A percentile compares a stretch with the other conserved stretches of the same genome.
phyloP scores from a whole-genome alignment of 495 filamentous ascomycete species.

The Pyronema domesticum region DNA sequence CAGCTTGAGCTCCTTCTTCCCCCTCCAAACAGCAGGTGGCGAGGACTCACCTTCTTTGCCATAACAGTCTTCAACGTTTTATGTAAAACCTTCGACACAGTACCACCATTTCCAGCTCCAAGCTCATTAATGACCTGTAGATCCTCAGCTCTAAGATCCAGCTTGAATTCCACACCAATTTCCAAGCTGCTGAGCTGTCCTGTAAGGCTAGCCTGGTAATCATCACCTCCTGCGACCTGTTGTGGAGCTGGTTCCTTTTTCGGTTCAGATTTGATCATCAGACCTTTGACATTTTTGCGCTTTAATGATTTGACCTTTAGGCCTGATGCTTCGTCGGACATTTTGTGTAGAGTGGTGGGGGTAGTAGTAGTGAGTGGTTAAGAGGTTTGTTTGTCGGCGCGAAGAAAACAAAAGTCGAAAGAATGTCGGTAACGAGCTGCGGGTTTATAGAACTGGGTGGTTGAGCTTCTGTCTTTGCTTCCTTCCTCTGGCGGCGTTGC shows the following conservation, averaged over 20 bases:
- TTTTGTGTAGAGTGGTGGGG: constrained; percentile 26
- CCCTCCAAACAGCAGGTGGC: neutral
- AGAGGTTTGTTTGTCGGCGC: too few relatives aligned
- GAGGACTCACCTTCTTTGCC: constrained; percentile 69
- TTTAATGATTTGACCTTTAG: constrained; percentile 80
- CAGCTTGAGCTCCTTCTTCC: neutral
- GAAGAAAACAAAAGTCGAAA: too few relatives aligned
- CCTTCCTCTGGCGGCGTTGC: too few relatives aligned
- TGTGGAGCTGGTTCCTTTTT: neutral
- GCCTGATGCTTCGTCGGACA: constrained; percentile 49
- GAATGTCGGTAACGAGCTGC: too few relatives aligned
- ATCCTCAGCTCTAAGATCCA: constrained; percentile 84
- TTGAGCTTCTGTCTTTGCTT: too few relatives aligned
- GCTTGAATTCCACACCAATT: constrained; percentile 89
- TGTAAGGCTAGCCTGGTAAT: constrained; percentile 9
- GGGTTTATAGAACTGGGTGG: too few relatives aligned
- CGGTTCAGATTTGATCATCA: constrained; percentile 42
- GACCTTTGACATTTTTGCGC: constrained; percentile 95
- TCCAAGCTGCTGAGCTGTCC: constrained; percentile 49
- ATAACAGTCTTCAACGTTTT: constrained; percentile 86
- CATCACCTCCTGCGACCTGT: constrained; percentile 3
- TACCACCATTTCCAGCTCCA: constrained; percentile 89
- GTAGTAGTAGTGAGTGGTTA: too few relatives aligned
- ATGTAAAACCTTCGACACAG: constrained; percentile 94
- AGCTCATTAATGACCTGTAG: constrained; percentile 84